These are phyloP conservation scores for Podaxis pistillaris DNA, from an alignment of 768 basidiomycete species.

Conservation along the genomic window DNA sequence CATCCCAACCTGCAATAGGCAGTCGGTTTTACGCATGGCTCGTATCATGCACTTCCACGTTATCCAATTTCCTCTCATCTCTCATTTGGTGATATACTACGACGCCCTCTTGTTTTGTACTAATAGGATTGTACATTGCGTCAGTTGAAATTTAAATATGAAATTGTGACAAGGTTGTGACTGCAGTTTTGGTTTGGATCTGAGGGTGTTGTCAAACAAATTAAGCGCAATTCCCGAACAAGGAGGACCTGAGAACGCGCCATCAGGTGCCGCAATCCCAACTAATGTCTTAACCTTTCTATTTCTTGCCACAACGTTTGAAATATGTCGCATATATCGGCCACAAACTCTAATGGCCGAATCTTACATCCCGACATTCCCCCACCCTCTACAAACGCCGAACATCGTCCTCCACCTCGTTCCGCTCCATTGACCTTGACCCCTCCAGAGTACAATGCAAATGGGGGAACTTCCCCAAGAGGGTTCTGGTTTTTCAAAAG, in stretches of 20 bases:
- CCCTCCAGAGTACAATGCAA: background rate
- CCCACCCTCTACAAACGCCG: background rate
- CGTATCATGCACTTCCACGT: background rate
- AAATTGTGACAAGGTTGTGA: background rate
- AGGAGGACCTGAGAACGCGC: background rate
- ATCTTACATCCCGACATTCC: background rate
- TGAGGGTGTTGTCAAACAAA: constrained; percentile 8
- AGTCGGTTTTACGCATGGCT: background rate
- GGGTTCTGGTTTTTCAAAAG: constrained; percentile 10
- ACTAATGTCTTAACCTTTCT: constrained; percentile 1
- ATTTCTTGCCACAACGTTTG: background rate
- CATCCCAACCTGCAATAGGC: too few relatives aligned
- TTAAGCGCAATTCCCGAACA: background rate
- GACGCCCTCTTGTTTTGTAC: too few relatives aligned
- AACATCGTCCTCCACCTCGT: background rate
- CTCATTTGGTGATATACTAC: background rate
- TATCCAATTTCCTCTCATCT: background rate
- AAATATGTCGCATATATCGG: constrained; percentile 7
- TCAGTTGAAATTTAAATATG: too few relatives aligned
- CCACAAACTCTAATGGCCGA: background rate
- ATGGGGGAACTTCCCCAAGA: background rate
- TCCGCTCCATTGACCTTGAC: background rate
- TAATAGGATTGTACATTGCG: too few relatives aligned
- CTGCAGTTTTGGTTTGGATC: background rate
- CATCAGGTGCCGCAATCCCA: background rate